phyloP scores from a whole-genome alignment of 116 monocot genomes.

The Papilionanthe hybrid region DNA sequence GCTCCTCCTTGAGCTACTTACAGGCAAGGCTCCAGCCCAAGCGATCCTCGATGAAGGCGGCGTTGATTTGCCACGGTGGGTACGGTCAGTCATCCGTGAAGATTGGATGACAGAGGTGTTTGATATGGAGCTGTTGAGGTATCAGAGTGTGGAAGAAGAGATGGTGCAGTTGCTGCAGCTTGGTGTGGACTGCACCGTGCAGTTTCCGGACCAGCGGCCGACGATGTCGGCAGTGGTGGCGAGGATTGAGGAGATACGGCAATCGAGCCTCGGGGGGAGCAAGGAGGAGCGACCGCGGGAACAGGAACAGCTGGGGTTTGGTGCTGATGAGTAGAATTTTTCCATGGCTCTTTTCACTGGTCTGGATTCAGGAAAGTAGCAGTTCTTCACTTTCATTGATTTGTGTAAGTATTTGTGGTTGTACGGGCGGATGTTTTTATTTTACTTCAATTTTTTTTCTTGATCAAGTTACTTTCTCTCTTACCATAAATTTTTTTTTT shows the following conservation, averaged over 20 bases:
- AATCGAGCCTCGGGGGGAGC: neutral
- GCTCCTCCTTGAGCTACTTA: slow-evolving; percentile 27
- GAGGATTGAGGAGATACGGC: slow-evolving; percentile 16
- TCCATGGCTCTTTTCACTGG: neutral
- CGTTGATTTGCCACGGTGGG: slow-evolving; percentile 28
- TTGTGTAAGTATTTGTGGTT: too few species aligned
- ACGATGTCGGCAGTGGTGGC: slow-evolving; percentile 14
- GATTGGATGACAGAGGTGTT: slow-evolving; percentile 27
- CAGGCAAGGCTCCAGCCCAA: slow-evolving; percentile 22
- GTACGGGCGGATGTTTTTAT: too few species aligned
- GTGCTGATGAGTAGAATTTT: neutral
- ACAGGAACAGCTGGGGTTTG: neutral
- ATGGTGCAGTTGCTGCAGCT: slow-evolving; percentile 23
- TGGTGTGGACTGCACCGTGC: slow-evolving; percentile 10
- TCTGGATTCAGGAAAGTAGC: too few species aligned
- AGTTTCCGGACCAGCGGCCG: slow-evolving; percentile 17
- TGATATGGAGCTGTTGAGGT: slow-evolving; percentile 22
- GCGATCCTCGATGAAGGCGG: slow-evolving; percentile 13
- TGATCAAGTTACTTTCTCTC: too few species aligned
- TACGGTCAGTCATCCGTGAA: slow-evolving; percentile 19
- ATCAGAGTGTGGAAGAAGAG: slow-evolving; percentile 29
- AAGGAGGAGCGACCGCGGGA: neutral
- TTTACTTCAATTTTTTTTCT: too few species aligned
- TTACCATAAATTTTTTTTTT: too few species aligned
- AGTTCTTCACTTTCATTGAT: too few species aligned